Conservation (phyloP, 2,329 filamentous ascomycete genomes). For the Fusarium fracticaudum region DNA sequence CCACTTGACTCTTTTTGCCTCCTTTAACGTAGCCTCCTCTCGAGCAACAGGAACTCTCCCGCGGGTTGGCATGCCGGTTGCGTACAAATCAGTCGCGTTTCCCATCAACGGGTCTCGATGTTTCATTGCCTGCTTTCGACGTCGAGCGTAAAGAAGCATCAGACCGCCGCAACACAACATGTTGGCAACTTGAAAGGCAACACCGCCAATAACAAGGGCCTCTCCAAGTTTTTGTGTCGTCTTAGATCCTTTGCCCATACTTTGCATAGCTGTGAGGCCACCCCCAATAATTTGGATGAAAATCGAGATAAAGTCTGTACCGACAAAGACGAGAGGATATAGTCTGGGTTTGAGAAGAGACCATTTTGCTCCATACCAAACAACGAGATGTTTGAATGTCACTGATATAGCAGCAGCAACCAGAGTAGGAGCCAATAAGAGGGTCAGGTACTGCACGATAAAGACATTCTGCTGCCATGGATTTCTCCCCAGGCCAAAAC, state of each 20-base stretch:
- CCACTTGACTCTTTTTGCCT: constrained; percentile 3
- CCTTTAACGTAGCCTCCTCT: constrained; percentile 15
- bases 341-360: constrained; percentile 53
- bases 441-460: constrained; percentile 52
- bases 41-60: constrained; percentile 12
- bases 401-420: constrained; percentile 58
- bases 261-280: constrained; percentile 19
- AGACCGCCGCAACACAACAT: constrained; percentile 37
- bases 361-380: constrained; percentile 53
- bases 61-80: neutral
- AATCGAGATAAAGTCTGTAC: constrained; percentile 56
- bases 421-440: constrained; percentile 55
- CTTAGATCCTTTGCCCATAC: constrained; percentile 13
- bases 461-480: constrained; percentile 53
- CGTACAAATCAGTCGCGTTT: neutral
- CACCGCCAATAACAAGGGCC: constrained; percentile 37
- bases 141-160: constrained; percentile 26
- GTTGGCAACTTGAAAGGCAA: constrained; percentile 42
- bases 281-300: constrained; percentile 38
- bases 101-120: neutral
- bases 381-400: constrained; percentile 56
- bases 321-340: constrained; percentile 62
- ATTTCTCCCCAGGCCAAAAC: constrained; percentile 51
- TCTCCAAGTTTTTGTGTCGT: constrained; percentile 19
- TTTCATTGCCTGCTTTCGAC: constrained; percentile 13